A percentile compares a stretch with the other conserved stretches of the same genome.
Evolutionary conservation across 2,329 filamentous ascomycete genomes (phyloP).

Genomic region (Hypoxylon sp.): DNA sequence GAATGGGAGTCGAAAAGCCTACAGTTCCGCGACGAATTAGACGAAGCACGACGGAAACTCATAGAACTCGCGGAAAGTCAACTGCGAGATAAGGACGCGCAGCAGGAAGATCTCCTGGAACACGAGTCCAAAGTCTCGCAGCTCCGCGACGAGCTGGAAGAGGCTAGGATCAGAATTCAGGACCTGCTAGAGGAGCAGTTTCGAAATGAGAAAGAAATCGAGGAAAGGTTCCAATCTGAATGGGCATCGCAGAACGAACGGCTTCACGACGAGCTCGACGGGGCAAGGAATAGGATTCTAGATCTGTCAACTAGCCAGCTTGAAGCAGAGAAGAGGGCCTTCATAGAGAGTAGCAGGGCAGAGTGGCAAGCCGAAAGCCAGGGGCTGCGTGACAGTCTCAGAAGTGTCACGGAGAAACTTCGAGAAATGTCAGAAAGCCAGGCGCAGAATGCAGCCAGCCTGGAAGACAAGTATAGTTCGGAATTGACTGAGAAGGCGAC

Average conservation of each 20-base stretch:
- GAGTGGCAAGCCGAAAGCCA: not conserved
- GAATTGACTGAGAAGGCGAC: not conserved
- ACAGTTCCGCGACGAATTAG: not conserved
- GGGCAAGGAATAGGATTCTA: not conserved
- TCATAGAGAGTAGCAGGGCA: not conserved
- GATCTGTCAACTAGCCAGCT: not conserved
- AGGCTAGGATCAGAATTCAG: not conserved
- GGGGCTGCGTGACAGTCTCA: not conserved
- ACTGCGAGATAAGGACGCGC: not conserved
- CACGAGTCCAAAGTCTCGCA: not conserved
- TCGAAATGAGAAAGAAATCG: not conserved
- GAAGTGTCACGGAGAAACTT: not conserved
- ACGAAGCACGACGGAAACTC: not conserved
- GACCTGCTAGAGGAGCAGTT: not conserved
- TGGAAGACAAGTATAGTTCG: not conserved
- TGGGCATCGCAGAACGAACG: not conserved
- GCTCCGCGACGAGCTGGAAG: not conserved
- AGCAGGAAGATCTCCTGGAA: not conserved
- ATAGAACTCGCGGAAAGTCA: not conserved
- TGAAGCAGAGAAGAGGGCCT: not conserved
- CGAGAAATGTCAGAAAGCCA: not conserved
- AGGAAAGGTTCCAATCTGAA: conserved; percentile 3
- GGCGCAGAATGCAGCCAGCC: not conserved
- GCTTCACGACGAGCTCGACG: not conserved
- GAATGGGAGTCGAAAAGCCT: not conserved